phyloP scores from a whole-genome alignment of 352 stramenopile species.

The Phytophthora pluvialis region DNA sequence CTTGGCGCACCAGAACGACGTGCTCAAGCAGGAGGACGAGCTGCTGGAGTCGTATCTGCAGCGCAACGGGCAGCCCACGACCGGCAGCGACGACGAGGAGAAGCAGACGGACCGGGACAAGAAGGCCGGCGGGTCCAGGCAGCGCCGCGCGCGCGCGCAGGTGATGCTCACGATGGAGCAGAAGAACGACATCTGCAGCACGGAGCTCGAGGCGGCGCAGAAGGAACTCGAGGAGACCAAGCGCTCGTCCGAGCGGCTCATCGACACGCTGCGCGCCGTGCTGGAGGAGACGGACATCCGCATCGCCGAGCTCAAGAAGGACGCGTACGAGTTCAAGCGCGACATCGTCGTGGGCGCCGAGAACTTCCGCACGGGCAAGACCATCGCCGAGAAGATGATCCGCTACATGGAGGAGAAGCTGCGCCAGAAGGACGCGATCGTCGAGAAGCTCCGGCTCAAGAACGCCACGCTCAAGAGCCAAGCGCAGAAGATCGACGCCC shows the following conservation, averaged over 20 bases:
- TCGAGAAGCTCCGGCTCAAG: conserved; percentile 95
- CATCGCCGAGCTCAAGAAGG: conserved; percentile 95
- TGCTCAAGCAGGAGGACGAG: conserved; percentile 92
- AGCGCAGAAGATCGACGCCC: conserved; percentile 91
- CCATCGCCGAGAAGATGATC: conserved; percentile 93
- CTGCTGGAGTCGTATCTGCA: conserved; percentile 89
- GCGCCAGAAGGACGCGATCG: conserved; percentile 90
- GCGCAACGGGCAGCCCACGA: conserved; percentile 53
- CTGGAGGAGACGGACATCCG: conserved; percentile 95
- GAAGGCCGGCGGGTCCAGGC: conserved; percentile 37
- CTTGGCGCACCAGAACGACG: conserved; percentile 85
- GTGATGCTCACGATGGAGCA: conserved; percentile 90
- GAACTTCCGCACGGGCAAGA: conserved; percentile 94
- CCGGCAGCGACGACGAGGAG: conserved; percentile 72
- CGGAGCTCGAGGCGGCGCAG: conserved; percentile 87
- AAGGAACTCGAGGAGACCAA: conserved; percentile 93
- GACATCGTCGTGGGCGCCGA: conserved; percentile 95
- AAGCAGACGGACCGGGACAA: conserved; percentile 65
- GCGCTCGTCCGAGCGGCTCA: conserved; percentile 91
- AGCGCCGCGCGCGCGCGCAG: conserved; percentile 67
- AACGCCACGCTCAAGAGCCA: conserved; percentile 94
- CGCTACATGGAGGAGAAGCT: conserved; percentile 96
- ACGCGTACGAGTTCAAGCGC: conserved; percentile 96
- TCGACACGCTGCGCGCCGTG: conserved; percentile 93
- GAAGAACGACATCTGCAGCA: conserved; percentile 92